These are phyloP conservation scores for Tripterygium wilfordii DNA, from an alignment of 177 flowering plant species.

Conservation along the genomic window DNA sequence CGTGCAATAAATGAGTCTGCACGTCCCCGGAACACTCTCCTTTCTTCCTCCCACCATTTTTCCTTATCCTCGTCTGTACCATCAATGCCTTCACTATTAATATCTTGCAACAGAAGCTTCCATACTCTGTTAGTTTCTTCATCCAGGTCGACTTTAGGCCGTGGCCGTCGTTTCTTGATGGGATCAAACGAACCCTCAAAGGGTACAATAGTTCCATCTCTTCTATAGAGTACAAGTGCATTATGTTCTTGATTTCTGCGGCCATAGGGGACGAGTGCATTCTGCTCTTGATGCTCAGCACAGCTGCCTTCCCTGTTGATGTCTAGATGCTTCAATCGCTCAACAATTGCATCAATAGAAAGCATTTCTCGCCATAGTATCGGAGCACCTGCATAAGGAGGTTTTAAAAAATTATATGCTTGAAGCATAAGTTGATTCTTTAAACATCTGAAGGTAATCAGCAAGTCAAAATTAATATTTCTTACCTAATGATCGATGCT, in stretches of 20 bases:
- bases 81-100: slow-evolving; percentile 39
- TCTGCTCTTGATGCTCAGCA: slow-evolving; percentile 8
- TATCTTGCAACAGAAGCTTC: slow-evolving; percentile 60
- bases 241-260: slow-evolving; percentile 23
- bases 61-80: slow-evolving; percentile 49
- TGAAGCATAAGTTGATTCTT: background rate
- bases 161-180: slow-evolving; percentile 40
- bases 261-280: slow-evolving; percentile 27
- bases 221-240: slow-evolving; percentile 55
- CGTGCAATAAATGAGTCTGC: slow-evolving; percentile 51
- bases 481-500: slow-evolving; percentile 24
- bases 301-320: slow-evolving; percentile 28
- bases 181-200: slow-evolving; percentile 38
- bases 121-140: slow-evolving; percentile 66
- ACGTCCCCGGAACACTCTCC: slow-evolving; percentile 44
- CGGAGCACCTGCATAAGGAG: slow-evolving; percentile 44
- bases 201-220: slow-evolving; percentile 55
- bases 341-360: slow-evolving; percentile 36
- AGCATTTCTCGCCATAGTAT: slow-evolving; percentile 10
- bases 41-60: slow-evolving; percentile 59
- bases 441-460: no score
- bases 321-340: slow-evolving; percentile 29
- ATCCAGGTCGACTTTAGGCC: slow-evolving; percentile 82
- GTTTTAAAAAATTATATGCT: no score
- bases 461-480: no score